Evolutionary conservation across 768 basidiomycete species (phyloP).

Genomic region (Fomitopsis serialis): DNA sequence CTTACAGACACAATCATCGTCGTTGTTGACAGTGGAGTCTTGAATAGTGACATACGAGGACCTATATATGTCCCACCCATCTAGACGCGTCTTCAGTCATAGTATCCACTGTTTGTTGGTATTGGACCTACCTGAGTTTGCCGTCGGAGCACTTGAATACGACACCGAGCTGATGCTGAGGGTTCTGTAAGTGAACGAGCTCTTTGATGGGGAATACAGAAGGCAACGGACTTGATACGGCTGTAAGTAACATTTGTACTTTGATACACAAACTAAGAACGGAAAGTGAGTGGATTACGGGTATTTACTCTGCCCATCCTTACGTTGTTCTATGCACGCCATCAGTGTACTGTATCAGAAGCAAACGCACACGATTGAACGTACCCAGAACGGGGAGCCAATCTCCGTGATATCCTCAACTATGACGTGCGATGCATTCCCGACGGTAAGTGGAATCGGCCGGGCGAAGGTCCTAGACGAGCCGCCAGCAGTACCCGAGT

Average conservation of each 20-base stretch:
- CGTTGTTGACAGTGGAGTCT: slow-evolving; percentile 35
- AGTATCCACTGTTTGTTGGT: neutral
- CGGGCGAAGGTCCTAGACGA: slow-evolving; percentile 38
- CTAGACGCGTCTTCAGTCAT: slow-evolving; percentile 10
- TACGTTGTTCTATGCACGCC: slow-evolving; percentile 14
- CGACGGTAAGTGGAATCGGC: slow-evolving; percentile 39
- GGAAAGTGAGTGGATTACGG: too few species aligned
- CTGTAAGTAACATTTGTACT: slow-evolving; percentile 36
- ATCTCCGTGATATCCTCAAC: slow-evolving; percentile 34
- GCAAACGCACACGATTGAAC: slow-evolving; percentile 9
- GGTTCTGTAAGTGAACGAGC: neutral
- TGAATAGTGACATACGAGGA: slow-evolving; percentile 29
- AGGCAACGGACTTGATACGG: slow-evolving; percentile 26
- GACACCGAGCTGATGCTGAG: slow-evolving; percentile 28
- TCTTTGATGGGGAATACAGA: neutral
- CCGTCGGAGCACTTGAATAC: slow-evolving; percentile 27
- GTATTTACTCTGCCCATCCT: neutral
- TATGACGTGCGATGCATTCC: slow-evolving; percentile 36
- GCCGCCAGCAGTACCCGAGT: slow-evolving; percentile 35
- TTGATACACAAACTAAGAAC: slow-evolving; percentile 34
- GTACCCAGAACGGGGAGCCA: slow-evolving; percentile 38
- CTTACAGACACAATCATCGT: slow-evolving; percentile 35
- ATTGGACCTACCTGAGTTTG: slow-evolving; percentile 29
- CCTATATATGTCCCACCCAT: slow-evolving; percentile 48
- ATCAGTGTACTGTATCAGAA: neutral